Base-by-base conservation (phyloP, 2,329 filamentous ascomycete species). In the Knufia petricola region DNA sequence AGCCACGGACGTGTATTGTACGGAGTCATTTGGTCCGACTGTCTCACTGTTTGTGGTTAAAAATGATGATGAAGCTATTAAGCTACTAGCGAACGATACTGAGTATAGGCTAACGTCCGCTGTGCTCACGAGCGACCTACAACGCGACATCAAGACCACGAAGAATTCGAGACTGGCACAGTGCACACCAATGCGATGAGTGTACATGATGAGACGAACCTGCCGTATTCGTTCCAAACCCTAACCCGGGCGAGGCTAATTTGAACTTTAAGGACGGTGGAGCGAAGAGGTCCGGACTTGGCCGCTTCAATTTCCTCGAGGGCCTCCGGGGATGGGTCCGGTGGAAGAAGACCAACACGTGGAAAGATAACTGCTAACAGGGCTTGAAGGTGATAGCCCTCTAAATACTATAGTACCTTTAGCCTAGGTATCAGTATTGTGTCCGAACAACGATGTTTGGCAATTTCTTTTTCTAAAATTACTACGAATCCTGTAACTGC, bases 1-100 rank as follows among this genome's bases (percentile, higher is more conserved):
- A 53, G 74, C 76, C 0, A 90, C 90, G 85, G 81, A 86, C 48
- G 66, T 92, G 12, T 90, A 82, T 64, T 67, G 75, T 55, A 80
- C 75, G 1, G 87, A 92, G 66, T 83, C 78, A 1, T 94, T 94
- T 58, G 87, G 85, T 0, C 86, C 87, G 0, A 78, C 76, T 0
- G 83, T 88, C 1, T 80, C 78, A 13, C 60, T 92, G n/a, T 75
- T 82, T 12, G 71, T 75, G 17, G 72, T 89, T 21, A 72, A 79
- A n/a, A 53, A 34, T 3, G 70, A 61, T 4, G 67, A 71, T 23
- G 82, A 86, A 43, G 86, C 84, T 0, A 64, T 92, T 20, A 68
- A 72, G 24, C 68, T 28, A 6, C 68, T 28, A 6, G 85, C 85
- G 8, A 94, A 94, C 60, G 84, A 90, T 58, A 87, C 83, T 1